A percentile compares a stretch with the other conserved stretches of the same genome.
Evolutionary conservation across 768 basidiomycete species (phyloP).

Genomic region (Leccinum boreale): DNA sequence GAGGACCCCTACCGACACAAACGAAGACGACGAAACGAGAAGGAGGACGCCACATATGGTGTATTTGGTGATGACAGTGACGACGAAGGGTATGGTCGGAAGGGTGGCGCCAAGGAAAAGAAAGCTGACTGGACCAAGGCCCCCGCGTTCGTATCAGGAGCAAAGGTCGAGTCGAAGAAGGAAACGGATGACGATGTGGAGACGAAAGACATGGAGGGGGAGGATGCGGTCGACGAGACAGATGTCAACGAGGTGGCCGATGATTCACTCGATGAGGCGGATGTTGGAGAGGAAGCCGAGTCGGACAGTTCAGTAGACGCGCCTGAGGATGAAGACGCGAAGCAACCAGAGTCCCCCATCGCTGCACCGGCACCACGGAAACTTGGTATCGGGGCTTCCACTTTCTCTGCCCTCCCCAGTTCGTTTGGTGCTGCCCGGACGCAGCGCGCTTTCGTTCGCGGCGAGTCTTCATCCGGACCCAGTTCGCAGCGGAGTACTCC

Average conservation of each 20-base stretch:
- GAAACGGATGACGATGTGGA: conserved; percentile 39
- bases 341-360: conserved; percentile 27
- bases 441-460: conserved; percentile 56
- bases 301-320: conserved; percentile 35
- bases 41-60: conserved; percentile 76
- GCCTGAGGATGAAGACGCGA: conserved; percentile 36
- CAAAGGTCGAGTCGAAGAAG: conserved; percentile 39
- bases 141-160: conserved; percentile 68
- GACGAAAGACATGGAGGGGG: conserved; percentile 35
- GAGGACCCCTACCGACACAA: conserved; percentile 75
- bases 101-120: conserved; percentile 31
- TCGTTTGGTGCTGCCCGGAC: conserved; percentile 39
- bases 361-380: conserved; percentile 21
- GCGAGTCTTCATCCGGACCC: conserved; percentile 37
- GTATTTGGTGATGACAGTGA: conserved; percentile 73
- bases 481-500: conserved; percentile 44
- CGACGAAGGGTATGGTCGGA: conserved; percentile 43
- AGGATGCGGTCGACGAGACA: conserved; percentile 34
- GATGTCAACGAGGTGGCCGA: conserved; percentile 34
- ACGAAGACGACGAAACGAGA: conserved; percentile 58
- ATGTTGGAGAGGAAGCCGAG: conserved; percentile 28
- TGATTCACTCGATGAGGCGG: conserved; percentile 34
- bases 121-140: conserved; percentile 71
- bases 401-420: conserved; percentile 30
- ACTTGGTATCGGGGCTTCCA: conserved; percentile 25